These are phyloP conservation scores for Afroboletus lepidellus DNA, from an alignment of 1,284 basidiomycete genomes.

Conservation along the genomic window DNA sequence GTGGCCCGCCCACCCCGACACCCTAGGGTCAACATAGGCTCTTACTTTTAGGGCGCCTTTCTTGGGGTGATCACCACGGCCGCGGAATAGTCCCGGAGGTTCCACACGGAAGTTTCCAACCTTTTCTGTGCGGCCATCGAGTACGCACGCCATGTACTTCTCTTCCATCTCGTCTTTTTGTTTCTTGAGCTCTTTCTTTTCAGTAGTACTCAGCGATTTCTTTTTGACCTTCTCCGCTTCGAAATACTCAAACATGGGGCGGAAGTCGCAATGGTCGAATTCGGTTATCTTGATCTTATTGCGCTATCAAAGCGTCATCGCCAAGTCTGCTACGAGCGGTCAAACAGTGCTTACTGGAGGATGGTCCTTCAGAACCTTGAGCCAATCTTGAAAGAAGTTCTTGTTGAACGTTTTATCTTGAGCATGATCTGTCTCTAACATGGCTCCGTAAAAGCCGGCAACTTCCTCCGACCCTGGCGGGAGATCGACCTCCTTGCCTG, in stretches of 20 bases:
- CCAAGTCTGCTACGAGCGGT: slow-evolving; percentile 1
- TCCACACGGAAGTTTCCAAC: slow-evolving; percentile 98
- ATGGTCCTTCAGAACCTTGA: slow-evolving; percentile 71
- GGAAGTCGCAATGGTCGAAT: slow-evolving; percentile 90
- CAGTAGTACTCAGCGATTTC: slow-evolving; percentile 81
- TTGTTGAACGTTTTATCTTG: slow-evolving; percentile 87
- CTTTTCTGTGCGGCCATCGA: slow-evolving; percentile 97
- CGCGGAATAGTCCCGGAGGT: slow-evolving; percentile 95
- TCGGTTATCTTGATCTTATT: slow-evolving; percentile 76
- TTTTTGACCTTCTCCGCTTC: slow-evolving; percentile 92
- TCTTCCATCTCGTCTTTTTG: slow-evolving; percentile 82
- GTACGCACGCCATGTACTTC: slow-evolving; percentile 80
- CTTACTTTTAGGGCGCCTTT: slow-evolving; percentile 92
- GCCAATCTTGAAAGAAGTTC: slow-evolving; percentile 96
- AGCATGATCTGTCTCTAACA: slow-evolving; percentile 93
- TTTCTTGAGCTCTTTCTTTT: slow-evolving; percentile 89
- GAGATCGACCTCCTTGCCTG: slow-evolving; percentile 79
- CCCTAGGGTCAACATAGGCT: slow-evolving; percentile 2
- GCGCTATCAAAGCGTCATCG: slow-evolving; percentile 39
- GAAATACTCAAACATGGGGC: slow-evolving; percentile 92
- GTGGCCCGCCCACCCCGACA: not conserved
- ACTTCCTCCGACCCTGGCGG: slow-evolving; percentile 93
- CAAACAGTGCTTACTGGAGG: slow-evolving; percentile 71
- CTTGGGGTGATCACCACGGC: slow-evolving; percentile 97
- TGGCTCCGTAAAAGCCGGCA: slow-evolving; percentile 92